Evolutionary conservation across 371 early-diverging fungal genomes (phyloP), one percentile per base, ranked within the genome.

Genomic region (Mortierella sp.): DNA sequence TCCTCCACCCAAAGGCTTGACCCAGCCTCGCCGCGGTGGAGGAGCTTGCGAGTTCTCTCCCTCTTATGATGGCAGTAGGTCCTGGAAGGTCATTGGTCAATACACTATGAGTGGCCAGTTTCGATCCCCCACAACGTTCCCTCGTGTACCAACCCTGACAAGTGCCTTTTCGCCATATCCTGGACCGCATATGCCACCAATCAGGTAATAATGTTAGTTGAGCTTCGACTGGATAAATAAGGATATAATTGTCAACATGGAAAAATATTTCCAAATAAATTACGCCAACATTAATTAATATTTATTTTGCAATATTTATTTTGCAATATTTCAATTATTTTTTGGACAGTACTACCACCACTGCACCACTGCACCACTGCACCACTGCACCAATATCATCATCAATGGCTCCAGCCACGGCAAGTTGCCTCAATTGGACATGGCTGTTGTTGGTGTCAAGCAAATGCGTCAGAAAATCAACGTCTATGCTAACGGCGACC

Each of bases 1-100:
- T 54, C 71, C 70, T 12, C 64, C 74, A 26, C 67, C 58, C 8
- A 29, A 26, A 13, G 59, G 60, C 8, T 6, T 63, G 4, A 19
- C 32, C 1, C 68, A 67, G 53, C 23, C 63, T 17, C 67, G 74
- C 23, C 88, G 86, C 56, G 83, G 84, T 57, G 91, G 91, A 49
- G 92, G 92, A 19, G 88, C 88, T 63, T 91, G 92, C 64, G 88
- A 91, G 79, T 92, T 91, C 66, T 81, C 92, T 0, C 70, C 92
- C 17, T 87, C 87, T 3, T 87, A 87, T 53, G 89, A 93, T 67
- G 86, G 84, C 40, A 90, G 88, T 32, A 76, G 81, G 31, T 84
- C 84, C 17, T 91, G 87, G 70, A 86, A 85, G 2, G 90, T 89
- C 19, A 62, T 92, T 28, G 83, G 88, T 2, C 73, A 72, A 42